Base-by-base conservation (phyloP, 176 grass and related monocot genomes). In the Rhynchospora tenuis region DNA sequence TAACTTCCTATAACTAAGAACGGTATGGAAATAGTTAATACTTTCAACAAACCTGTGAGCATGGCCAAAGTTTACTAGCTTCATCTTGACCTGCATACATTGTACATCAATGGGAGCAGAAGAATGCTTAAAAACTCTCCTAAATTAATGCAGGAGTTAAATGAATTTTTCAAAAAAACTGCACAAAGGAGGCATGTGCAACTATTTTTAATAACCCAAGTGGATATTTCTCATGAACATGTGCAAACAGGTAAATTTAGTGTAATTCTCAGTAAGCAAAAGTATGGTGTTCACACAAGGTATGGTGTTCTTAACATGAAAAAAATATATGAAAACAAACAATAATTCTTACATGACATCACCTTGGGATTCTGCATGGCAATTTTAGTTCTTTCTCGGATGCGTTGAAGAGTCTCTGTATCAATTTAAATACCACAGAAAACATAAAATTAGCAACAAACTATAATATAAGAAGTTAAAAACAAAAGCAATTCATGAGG, bases 351-450 rank as follows among this genome's bases (percentile, higher is more conserved):
- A 94, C 92, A 97, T 93, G 92, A 95, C 90, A 88, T 98, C 92
- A 98, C 95, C 95, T 98, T 95, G 93, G 95, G 92, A 80, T 98
- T 85, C 87, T 98, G 92, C 95, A 98, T 98, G n/a, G 95, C 95
- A 81, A 95, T 85, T 90, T 88, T 91, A 15, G 95, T 98, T 74
- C 92, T 90, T 86, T 93, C 92, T 22, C 91, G 85, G 73, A 98
- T 98, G 85, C 78, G 81, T 85, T 87, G 90, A 58, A 93, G 60
- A n/a, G 95, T 98, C 88, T 95, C 95, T 98, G 89, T 79, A 91
- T 66, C 38, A 76, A 78, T 79, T 80, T 38, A 73, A 77, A 46
- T 79, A 68, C 59, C 15, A 63, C 1, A 24, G 67, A 90, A 84
- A 56, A 7, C 27, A 85, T 24, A 45, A 57, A 50, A 46, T 73